Base-by-base conservation (phyloP, 1,139 yeast genomes). In the Schizosaccharomyces versatilis region DNA sequence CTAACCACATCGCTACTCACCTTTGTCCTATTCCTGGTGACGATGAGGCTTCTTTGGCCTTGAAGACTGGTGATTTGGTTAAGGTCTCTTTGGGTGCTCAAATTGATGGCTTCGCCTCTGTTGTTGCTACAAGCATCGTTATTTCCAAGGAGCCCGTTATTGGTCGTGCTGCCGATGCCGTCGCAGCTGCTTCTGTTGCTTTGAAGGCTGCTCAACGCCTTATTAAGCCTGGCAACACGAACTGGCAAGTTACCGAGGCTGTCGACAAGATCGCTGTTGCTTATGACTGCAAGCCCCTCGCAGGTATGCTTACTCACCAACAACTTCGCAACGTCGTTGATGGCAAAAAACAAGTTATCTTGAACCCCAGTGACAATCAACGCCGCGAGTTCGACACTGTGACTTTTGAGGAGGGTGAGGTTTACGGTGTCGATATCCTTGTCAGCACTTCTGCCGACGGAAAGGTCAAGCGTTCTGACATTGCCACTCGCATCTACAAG, bases 191-290 rank as follows among this genome's bases (percentile, higher is more conserved):
- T 17, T 79, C 84, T 81, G 73, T 73, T 61, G 84, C 90, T 10
- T 73, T 83, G 52, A 90, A 82, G 70, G 88, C 88, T 48, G 90
- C 93, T 51, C 71, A 82, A 59, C 75, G 86, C 68, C 73, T 79
- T 55, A 72, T 82, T 67, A 75, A 74, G 67, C 78, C 81, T 54
- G 83, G 83, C 59, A 76, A 76, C 66, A 78, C 75, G 70, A 82
- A 82, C 73, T 80, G 80, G 79, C 88, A 81, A 61, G 81, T 82
- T 58, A 81, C 93, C 64, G 76, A 76, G 62, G 67, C 79, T 53
- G 88, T 82, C 53, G 78, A 71, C 61, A 71, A 76, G 63, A 81
- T 81, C 55, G 80, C 83, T 59, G 74, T 73, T 66, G 76, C 72
- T 55, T 81, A 68, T 65, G 84, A 72, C 53, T 76, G 78, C 61